phyloP scores from a whole-genome alignment of 306 rosid genomes.

The Quercus glauca region DNA sequence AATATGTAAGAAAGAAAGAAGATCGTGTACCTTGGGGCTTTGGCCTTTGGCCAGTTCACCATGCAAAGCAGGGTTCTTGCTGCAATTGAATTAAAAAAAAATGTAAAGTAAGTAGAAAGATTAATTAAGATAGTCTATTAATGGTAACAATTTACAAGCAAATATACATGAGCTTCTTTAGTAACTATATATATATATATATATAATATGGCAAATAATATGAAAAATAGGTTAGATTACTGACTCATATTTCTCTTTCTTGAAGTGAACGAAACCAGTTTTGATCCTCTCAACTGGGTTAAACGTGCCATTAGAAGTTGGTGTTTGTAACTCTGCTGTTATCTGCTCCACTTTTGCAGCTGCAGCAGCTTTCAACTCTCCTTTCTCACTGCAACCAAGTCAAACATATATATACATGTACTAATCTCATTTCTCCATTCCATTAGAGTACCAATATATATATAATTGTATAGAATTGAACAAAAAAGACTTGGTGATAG shows the following conservation, averaged over 20 bases:
- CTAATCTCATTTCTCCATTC: too few species aligned
- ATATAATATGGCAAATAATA: not conserved
- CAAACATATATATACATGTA: not conserved
- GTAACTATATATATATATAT: not conserved
- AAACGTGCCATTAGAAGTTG: conserved; percentile 34
- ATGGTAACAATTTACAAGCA: not conserved
- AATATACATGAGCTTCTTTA: not conserved
- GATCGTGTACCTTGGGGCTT: conserved; percentile 62
- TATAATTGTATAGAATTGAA: too few species aligned
- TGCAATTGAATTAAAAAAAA: conserved; percentile 16
- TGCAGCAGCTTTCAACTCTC: conserved; percentile 56
- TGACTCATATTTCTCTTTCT: conserved; percentile 94
- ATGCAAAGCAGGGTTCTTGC: conserved; percentile 74
- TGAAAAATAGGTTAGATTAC: not conserved
- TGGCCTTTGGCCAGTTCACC: conserved; percentile 95
- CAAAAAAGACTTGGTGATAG: not conserved
- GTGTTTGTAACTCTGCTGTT: conserved; percentile 56
- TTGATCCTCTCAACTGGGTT: conserved; percentile 82
- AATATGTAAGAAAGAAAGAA: not conserved
- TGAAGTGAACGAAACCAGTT: conserved; percentile 72
- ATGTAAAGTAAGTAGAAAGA: not conserved
- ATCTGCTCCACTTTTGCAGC: conserved; percentile 77
- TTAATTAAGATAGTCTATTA: conserved; percentile 8
- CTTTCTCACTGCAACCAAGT: conserved; percentile 57
- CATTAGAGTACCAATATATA: too few species aligned